Conservation (phyloP, 805 yeast species). For the Schwanniomyces polymorphus region DNA sequence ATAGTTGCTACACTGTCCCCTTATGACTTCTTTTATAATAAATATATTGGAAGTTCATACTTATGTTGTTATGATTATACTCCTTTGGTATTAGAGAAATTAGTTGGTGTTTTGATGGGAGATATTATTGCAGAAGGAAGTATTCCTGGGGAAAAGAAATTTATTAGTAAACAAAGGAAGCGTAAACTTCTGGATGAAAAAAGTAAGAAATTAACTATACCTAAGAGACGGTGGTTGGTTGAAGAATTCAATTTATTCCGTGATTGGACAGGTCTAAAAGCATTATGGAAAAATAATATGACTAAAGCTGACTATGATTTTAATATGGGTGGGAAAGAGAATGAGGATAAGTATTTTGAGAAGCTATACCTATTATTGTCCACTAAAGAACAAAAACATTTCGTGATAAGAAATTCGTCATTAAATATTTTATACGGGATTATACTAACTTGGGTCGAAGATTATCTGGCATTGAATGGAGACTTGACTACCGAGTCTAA, state of each 20-base stretch:
- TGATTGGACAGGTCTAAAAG: constrained; percentile 50
- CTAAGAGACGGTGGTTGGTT: constrained; percentile 53
- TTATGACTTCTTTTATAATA: constrained; percentile 58
- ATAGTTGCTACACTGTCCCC: constrained; percentile 65
- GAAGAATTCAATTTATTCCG: constrained; percentile 52
- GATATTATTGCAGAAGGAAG: constrained; percentile 50
- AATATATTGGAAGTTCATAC: constrained; percentile 54
- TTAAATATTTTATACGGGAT: constrained; percentile 56
- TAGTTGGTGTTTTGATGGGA: constrained; percentile 57
- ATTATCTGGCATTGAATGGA: constrained; percentile 11
- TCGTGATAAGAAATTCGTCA: constrained; percentile 57
- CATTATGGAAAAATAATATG: constrained; percentile 43
- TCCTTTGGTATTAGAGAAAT: constrained; percentile 45
- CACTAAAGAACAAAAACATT: constrained; percentile 43
- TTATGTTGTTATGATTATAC: constrained; percentile 65
- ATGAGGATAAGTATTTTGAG: constrained; percentile 26
- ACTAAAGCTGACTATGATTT: constrained; percentile 10
- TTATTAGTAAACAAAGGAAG: constrained; percentile 20
- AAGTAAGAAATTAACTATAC: constrained; percentile 15
- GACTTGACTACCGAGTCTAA: constrained; percentile 11
- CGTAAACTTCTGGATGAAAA: constrained; percentile 18
- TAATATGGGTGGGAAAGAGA: constrained; percentile 13
- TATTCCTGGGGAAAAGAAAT: constrained; percentile 54
- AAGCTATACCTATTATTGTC: constrained; percentile 30
- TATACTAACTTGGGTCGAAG: constrained; percentile 52